Conservation (phyloP, 2,329 filamentous ascomycete species). For the Blastomyces silverae region DNA sequence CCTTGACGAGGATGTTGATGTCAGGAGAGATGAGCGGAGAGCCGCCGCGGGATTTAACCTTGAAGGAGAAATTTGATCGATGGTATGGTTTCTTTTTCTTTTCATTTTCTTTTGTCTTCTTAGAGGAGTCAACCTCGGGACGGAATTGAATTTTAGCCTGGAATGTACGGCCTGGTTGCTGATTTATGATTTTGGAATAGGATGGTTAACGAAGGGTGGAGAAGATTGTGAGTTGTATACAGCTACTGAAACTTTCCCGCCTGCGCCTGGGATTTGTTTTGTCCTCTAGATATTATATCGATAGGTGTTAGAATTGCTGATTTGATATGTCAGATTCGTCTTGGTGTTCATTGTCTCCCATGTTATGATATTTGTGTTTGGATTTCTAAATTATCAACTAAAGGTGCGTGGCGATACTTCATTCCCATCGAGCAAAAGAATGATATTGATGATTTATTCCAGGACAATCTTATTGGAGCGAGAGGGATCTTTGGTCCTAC, state of each 20-base stretch:
- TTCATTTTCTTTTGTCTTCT: not conserved
- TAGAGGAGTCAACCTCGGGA: not conserved
- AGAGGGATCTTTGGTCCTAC: constrained; percentile 66
- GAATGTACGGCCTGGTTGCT: constrained; percentile 1
- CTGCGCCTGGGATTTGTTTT: not conserved
- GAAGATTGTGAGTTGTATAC: constrained; percentile 59
- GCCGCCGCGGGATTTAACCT: constrained; percentile 59
- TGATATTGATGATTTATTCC: constrained; percentile 11
- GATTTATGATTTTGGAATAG: constrained; percentile 20
- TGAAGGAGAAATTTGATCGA: constrained; percentile 66
- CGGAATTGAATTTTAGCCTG: constrained; percentile 2
- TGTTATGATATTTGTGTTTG: constrained; percentile 70
- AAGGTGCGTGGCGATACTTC: constrained; percentile 44
- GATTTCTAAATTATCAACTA: constrained; percentile 69
- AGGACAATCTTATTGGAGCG: constrained; percentile 60
- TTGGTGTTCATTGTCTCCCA: constrained; percentile 67
- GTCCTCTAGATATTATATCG: not conserved
- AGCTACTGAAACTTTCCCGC: no score
- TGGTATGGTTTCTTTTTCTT: constrained; percentile 41
- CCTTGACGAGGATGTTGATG: constrained; percentile 72
- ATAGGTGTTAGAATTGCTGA: constrained; percentile 7
- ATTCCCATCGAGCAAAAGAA: not conserved
- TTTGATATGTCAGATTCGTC: constrained; percentile 54
- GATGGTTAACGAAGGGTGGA: constrained; percentile 86
- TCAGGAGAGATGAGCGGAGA: constrained; percentile 76